Conservation (phyloP, 176 grass and related monocot species). For the Oryza glaberrima region DNA sequence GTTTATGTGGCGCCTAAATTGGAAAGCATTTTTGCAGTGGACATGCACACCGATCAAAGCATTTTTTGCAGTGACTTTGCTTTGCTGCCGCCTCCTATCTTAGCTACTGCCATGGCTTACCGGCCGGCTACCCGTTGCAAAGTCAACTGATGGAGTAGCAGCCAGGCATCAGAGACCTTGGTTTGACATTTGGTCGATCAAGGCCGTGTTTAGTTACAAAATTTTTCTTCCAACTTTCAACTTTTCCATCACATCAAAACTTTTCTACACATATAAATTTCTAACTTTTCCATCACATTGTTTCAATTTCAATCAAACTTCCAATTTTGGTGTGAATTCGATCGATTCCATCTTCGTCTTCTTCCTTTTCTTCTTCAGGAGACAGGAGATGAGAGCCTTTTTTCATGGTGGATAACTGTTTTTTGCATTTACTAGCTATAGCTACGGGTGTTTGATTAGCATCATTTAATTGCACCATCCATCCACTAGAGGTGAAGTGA, state of each 20-base stretch:
- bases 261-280: no score
- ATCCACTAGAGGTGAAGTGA: neutral
- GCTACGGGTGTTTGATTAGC: neutral
- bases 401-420: neutral
- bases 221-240: no score
- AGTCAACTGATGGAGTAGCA: conserved; percentile 15
- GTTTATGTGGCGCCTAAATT: conserved; percentile 48
- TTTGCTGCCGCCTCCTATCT: conserved; percentile 1
- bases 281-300: no score
- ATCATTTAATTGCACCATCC: neutral
- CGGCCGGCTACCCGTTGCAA: conserved; percentile 21
- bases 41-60: conserved; percentile 43
- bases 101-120: neutral
- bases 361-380: neutral
- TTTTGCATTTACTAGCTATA: neutral
- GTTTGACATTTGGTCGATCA: conserved; percentile 17
- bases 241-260: no score
- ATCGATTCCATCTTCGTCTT: neutral
- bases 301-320: no score
- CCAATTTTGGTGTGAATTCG: no score
- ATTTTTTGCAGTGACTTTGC: conserved; percentile 10
- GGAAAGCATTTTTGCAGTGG: conserved; percentile 41
- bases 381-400: neutral
- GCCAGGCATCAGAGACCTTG: neutral
- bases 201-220: no score